Percentiles rank a stretch among this genome's conserved stretches.
These are phyloP conservation scores for Cryphonectria radicalis DNA, from an alignment of 2,329 filamentous ascomycete genomes.

Conservation along the genomic window DNA sequence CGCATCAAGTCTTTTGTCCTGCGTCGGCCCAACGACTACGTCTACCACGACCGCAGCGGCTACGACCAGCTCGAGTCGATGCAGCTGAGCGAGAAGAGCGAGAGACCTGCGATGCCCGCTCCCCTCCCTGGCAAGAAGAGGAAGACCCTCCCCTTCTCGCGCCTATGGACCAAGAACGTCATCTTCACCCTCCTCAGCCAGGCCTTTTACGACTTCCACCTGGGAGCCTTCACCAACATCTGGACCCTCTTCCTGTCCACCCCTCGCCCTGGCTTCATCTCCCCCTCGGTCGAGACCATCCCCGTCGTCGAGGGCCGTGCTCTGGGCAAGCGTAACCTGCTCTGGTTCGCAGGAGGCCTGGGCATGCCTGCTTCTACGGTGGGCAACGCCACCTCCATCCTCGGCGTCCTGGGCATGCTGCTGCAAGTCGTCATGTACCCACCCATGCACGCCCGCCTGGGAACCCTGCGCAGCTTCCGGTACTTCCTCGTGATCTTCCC, in stretches of 20 bases:
- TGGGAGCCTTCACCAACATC: conserved; percentile 69
- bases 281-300: conserved; percentile 28
- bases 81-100: conserved; percentile 19
- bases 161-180: conserved; percentile 53
- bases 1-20: conserved; percentile 37
- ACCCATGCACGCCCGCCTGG: conserved; percentile 64
- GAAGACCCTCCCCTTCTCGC: conserved; percentile 41
- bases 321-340: conserved; percentile 42
- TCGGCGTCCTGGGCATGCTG: conserved; percentile 70
- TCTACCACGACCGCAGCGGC: conserved; percentile 36
- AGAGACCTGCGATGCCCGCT: conserved; percentile 23
- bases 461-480: conserved; percentile 69
- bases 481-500: conserved; percentile 69
- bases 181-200: conserved; percentile 62
- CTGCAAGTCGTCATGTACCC: conserved; percentile 74
- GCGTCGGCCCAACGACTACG: conserved; percentile 34
- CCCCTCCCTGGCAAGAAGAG: conserved; percentile 21
- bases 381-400: conserved; percentile 69
- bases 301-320: conserved; percentile 33
- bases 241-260: conserved; percentile 73
- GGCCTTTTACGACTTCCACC: conserved; percentile 73
- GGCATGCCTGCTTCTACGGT: conserved; percentile 70
- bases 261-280: conserved; percentile 50
- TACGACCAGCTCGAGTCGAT: conserved; percentile 38
- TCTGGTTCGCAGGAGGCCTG: conserved; percentile 67